Evolutionary conservation across 371 early-diverging fungal species (phyloP).

Genomic region (Basidiobolus meristosporus): DNA sequence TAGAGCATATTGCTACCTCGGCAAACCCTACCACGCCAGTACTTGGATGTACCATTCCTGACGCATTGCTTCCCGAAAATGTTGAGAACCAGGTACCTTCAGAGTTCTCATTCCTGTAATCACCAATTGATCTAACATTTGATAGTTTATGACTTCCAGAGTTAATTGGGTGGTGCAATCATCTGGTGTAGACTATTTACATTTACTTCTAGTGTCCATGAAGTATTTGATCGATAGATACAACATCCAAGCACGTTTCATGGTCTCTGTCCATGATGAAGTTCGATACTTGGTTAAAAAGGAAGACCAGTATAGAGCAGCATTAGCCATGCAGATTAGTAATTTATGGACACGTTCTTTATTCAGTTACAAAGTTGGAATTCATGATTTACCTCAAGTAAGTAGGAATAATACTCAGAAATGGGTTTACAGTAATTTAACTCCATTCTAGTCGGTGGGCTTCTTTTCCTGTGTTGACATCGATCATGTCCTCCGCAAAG

Average conservation of each 20-base stretch:
- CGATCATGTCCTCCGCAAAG: constrained; percentile 85
- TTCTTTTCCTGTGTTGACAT: constrained; percentile 94
- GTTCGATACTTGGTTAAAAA: constrained; percentile 73
- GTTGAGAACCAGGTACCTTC: constrained; percentile 26
- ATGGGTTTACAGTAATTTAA: background rate
- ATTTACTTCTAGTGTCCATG: constrained; percentile 84
- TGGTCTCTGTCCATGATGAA: constrained; percentile 94
- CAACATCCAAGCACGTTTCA: constrained; percentile 63
- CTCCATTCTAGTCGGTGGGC: constrained; percentile 48
- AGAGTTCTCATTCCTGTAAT: background rate
- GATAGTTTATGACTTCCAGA: constrained; percentile 61
- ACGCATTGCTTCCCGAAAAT: constrained; percentile 48
- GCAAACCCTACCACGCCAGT: constrained; percentile 74
- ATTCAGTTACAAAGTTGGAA: constrained; percentile 71
- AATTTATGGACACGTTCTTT: constrained; percentile 87
- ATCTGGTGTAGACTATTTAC: constrained; percentile 96
- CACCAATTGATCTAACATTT: background rate
- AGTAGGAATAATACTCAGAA: background rate
- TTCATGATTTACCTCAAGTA: constrained; percentile 76
- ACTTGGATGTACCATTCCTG: constrained; percentile 72
- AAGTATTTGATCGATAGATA: constrained; percentile 58
- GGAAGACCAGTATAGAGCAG: constrained; percentile 54
- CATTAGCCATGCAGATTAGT: constrained; percentile 75
- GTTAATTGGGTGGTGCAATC: constrained; percentile 97
- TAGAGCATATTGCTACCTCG: constrained; percentile 67